phyloP scores from a whole-genome alignment of 2,329 filamentous ascomycete species.

The Exutisphaerella laricina region DNA sequence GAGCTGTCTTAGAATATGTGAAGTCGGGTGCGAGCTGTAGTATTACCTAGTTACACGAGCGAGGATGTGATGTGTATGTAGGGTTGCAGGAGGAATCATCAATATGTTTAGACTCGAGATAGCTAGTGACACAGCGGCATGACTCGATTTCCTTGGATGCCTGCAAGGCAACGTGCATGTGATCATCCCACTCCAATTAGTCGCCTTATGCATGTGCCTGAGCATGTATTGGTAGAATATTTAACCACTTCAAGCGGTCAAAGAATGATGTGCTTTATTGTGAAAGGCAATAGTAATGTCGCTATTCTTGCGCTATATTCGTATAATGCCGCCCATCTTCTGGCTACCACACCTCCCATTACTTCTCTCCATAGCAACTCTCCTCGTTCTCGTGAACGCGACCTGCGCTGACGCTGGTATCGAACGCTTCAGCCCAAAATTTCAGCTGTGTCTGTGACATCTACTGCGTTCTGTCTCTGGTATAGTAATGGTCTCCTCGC shows the following conservation, averaged over 20 bases:
- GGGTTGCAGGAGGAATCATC: background rate
- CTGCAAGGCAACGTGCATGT: background rate
- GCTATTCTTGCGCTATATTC: background rate
- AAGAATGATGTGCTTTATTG: background rate
- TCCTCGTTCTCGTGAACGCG: background rate
- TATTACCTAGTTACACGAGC: too few species aligned
- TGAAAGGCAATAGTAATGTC: background rate
- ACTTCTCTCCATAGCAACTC: background rate
- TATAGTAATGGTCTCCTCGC: background rate
- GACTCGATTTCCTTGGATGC: constrained; percentile 1
- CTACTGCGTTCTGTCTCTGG: constrained; percentile 2
- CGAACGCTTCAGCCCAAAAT: background rate
- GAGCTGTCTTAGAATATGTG: too few species aligned
- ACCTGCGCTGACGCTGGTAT: background rate
- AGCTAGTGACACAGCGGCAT: too few species aligned
- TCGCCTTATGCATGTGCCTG: too few species aligned
- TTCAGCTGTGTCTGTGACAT: constrained; percentile 1
- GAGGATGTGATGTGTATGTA: too few species aligned
- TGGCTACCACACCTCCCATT: background rate
- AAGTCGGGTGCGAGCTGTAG: background rate
- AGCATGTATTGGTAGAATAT: background rate
- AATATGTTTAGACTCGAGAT: too few species aligned
- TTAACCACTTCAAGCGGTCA: background rate
- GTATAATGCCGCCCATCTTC: background rate
- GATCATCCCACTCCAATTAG: background rate